A percentile compares a stretch with the other conserved stretches of the same genome.
These are phyloP conservation scores for Solanum neorickii DNA, from an alignment of 257 asterid species.

Conservation along the genomic window DNA sequence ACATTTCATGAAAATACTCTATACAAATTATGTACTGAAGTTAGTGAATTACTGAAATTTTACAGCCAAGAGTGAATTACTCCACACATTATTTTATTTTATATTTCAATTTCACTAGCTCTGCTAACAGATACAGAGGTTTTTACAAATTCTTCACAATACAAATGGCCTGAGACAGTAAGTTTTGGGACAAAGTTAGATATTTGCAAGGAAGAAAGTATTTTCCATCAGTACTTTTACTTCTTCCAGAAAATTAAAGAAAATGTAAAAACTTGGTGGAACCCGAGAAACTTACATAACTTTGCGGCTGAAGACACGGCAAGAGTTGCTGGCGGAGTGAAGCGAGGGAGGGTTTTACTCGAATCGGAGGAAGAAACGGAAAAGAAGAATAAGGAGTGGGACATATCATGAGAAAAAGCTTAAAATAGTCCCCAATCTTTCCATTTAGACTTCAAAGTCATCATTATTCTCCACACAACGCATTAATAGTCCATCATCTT, in stretches of 20 bases:
- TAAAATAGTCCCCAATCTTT: background rate
- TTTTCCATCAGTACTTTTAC: background rate
- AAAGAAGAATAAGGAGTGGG: background rate
- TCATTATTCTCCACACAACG: background rate
- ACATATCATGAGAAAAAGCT: background rate
- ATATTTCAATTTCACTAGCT: background rate
- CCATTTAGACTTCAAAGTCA: background rate
- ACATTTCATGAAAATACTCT: background rate
- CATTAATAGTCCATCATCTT: background rate
- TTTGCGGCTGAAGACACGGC: background rate
- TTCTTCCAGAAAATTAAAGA: background rate
- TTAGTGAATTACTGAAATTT: background rate
- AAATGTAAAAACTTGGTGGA: background rate
- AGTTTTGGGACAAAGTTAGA: background rate
- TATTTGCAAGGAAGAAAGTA: background rate
- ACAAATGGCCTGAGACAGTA: background rate
- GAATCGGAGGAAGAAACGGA: background rate
- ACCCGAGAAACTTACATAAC: background rate
- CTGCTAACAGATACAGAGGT: background rate
- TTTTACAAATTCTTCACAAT: background rate
- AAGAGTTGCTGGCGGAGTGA: background rate
- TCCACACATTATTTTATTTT: background rate
- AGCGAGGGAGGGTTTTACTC: background rate
- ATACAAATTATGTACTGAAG: background rate
- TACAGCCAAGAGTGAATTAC: background rate